phyloP scores from a whole-genome alignment of 169 alveolate genomes.

The Eimeria falciformis region DNA sequence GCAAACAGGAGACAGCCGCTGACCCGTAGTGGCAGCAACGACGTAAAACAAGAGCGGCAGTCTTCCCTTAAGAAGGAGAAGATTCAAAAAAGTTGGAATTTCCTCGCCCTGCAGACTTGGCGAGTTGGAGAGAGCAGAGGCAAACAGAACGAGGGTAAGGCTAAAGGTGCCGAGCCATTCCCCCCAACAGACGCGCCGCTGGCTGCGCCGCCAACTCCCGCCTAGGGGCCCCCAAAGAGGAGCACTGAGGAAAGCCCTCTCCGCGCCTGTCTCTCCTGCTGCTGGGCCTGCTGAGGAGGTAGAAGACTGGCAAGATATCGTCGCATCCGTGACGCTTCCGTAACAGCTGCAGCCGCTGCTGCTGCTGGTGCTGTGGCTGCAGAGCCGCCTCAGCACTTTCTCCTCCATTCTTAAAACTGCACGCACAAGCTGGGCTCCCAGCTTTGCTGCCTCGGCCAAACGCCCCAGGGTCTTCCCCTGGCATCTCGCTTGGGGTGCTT shows the following conservation, averaged over 20 bases:
- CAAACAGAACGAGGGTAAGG: background rate
- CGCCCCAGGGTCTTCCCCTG: too few relatives aligned
- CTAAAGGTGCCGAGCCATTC: background rate
- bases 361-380: constrained; percentile 23
- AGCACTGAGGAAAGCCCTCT: background rate
- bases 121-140: background rate
- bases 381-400: constrained; percentile 29
- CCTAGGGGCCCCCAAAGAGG: background rate
- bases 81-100: background rate
- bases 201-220: background rate
- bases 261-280: background rate
- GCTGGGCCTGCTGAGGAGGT: background rate
- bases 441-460: too few relatives aligned
- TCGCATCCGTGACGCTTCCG: background rate
- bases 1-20: background rate
- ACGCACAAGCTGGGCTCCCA: background rate
- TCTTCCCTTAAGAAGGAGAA: background rate
- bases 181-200: background rate
- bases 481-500: background rate
- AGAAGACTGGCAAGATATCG: background rate
- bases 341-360: constrained; percentile 3
- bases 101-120: background rate
- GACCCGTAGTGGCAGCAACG: background rate
- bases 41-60: background rate
- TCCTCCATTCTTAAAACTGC: background rate